Conservation (phyloP, 306 rosid genomes). For the Albizia julibrissin region DNA sequence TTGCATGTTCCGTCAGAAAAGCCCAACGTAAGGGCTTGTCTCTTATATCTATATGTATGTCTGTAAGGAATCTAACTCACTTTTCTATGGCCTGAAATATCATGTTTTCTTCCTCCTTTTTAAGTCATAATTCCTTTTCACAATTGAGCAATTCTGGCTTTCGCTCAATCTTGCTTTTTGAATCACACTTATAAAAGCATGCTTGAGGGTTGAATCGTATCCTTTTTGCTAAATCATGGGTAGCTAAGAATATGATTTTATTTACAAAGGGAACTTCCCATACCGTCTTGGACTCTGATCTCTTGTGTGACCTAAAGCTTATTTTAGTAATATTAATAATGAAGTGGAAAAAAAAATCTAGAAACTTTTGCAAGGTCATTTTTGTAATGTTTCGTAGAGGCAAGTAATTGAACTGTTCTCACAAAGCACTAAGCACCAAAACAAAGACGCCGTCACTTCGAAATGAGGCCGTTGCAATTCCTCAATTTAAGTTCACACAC, state of each 20-base stretch:
- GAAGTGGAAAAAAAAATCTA: too few species aligned
- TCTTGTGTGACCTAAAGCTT: not conserved
- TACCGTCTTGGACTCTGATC: not conserved
- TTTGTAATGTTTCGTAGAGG: not conserved
- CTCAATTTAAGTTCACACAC: not conserved
- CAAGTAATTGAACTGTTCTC: not conserved
- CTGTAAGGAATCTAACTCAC: not conserved
- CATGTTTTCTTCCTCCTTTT: not conserved
- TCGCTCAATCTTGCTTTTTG: not conserved
- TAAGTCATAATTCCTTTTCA: not conserved
- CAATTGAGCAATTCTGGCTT: not conserved
- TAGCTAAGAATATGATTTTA: too few species aligned
- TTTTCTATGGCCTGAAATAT: not conserved
- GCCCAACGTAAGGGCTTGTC: too few species aligned
- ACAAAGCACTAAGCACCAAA: not conserved
- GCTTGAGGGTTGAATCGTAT: not conserved
- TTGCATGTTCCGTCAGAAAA: too few species aligned
- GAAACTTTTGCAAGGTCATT: too few species aligned
- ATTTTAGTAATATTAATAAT: too few species aligned
- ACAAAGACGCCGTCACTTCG: not conserved
- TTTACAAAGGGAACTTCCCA: not conserved
- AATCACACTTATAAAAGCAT: not conserved
- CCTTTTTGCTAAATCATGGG: not conserved
- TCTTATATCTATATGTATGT: too few species aligned
- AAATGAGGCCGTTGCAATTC: slow-evolving; percentile 1